phyloP scores from a whole-genome alignment of 768 basidiomycete genomes.

The Xerocomus spinulosus region DNA sequence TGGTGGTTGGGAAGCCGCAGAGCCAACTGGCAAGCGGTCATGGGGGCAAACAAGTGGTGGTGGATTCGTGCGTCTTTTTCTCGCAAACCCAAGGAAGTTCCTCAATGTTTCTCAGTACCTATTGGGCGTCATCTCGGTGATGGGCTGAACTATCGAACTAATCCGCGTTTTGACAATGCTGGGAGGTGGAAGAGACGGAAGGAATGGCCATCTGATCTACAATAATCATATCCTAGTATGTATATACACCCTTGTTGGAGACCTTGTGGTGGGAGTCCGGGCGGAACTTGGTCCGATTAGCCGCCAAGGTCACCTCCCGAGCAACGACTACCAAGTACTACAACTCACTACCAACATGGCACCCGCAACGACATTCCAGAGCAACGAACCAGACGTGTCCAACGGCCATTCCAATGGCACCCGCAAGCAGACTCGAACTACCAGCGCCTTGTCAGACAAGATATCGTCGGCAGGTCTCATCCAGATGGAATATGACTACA shows the following conservation, averaged over 20 bases:
- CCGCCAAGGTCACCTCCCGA: too few species aligned
- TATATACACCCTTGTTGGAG: too few species aligned
- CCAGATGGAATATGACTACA: constrained; percentile 72
- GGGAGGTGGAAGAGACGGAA: constrained; percentile 62
- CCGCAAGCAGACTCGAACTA: constrained; percentile 15
- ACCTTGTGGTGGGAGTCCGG: too few species aligned
- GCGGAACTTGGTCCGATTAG: constrained; percentile 27
- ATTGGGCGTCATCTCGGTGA: constrained; percentile 52
- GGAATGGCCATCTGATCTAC: constrained; percentile 69
- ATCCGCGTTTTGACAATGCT: constrained; percentile 67
- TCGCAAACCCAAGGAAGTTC: neutral
- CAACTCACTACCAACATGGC: too few species aligned
- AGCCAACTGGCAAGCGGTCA: constrained; percentile 74
- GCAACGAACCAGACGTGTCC: neutral
- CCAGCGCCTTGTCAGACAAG: constrained; percentile 12
- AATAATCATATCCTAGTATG: constrained; percentile 39
- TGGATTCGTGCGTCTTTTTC: constrained; percentile 70
- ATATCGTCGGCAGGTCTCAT: constrained; percentile 69
- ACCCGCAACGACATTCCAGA: constrained; percentile 17
- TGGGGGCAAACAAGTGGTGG: constrained; percentile 63
- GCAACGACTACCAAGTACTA: too few species aligned
- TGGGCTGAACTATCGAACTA: constrained; percentile 60
- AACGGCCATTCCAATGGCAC: constrained; percentile 12
- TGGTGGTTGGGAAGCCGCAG: constrained; percentile 74
- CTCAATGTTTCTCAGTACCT: constrained; percentile 33